Evolutionary conservation across 225 moss, liverwort and hornwort genomes (phyloP), one percentile per base, ranked within the genome.

Genomic region (Ulota crispa): DNA sequence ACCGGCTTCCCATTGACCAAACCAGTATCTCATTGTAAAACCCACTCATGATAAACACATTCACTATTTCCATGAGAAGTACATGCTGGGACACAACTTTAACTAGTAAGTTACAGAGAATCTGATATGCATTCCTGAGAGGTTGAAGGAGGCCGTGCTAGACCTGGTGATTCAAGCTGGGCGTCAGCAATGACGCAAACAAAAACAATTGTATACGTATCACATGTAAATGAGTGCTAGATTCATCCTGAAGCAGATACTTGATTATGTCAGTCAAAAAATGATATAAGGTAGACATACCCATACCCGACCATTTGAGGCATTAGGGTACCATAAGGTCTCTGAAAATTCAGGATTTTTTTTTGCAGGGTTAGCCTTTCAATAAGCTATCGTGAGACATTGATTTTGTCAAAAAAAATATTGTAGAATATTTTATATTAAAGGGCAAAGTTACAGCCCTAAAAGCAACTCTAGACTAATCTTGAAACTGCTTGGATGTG

Each of bases 181-280:
- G 62, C 34, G 56, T 68, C 42, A 27, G 14, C 28, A 31, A 43
- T 21, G 56, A 10, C n/a, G n/a, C n/a, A 69, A 13, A 12, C 10
- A 50, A 12, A 65, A 34, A 36, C 60, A 50, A 31, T 39, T 39
- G 2, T 39, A 39, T 24, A 62, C 8, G 6, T 7, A 63, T 26
- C 56, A 54, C 13, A 74, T 39, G 16, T n/a, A 61, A 28, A 39
- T 60, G 70, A 70, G 71, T 45, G 47, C 39, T n/a, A 63, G n/a
- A 34, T 55, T 74, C 56, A 86, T 79, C 75, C 70, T 75, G 57
- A 70, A 27, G 70, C 28, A 45, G 10, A 45, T 59, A 43, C 27
- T 56, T 34, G 19, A 75, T 30, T 57, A 56, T 39, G 60, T 65
- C 77, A 77, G 50, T 50, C 34, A 63, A 78, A 77, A 78, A 85